A percentile compares a stretch with the other conserved stretches of the same genome.
Evolutionary conservation across 164 flowering plant genomes (phyloP).

Genomic region (Aristolochia contorta): DNA sequence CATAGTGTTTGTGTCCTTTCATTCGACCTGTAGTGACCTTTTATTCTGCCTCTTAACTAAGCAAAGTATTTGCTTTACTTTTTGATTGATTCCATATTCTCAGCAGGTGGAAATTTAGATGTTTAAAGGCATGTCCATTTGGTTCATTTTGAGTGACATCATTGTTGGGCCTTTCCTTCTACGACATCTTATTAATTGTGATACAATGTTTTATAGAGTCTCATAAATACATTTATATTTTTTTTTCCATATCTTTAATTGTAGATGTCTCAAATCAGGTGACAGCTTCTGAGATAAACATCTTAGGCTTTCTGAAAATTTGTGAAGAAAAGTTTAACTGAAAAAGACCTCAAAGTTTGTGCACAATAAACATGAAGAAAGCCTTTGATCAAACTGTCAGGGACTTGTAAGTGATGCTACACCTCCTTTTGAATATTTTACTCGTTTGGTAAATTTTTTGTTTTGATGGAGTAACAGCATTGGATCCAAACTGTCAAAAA

Average conservation of each 20-base stretch:
- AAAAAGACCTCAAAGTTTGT: slow-evolving; percentile 4
- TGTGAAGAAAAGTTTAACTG: slow-evolving; percentile 6
- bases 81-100: no score
- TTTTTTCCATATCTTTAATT: not conserved
- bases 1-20: no score
- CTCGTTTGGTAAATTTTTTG: not conserved
- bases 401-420: slow-evolving; percentile 59
- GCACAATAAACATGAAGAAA: slow-evolving; percentile 58
- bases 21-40: no score
- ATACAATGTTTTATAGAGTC: not conserved
- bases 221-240: not conserved
- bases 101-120: not conserved
- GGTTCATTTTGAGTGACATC: not conserved
- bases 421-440: not conserved
- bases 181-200: not conserved
- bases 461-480: not conserved
- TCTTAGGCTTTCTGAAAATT: not conserved
- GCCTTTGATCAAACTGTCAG: slow-evolving; percentile 87
- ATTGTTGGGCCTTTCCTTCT: not conserved
- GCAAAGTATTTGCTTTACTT: no score
- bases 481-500: slow-evolving; percentile 1
- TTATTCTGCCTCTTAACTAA: no score
- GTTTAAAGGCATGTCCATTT: not conserved
- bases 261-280: slow-evolving; percentile 3
- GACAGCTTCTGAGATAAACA: not conserved